Conservation (phyloP, 2,329 filamentous ascomycete species). For the Thelonectria discophora region DNA sequence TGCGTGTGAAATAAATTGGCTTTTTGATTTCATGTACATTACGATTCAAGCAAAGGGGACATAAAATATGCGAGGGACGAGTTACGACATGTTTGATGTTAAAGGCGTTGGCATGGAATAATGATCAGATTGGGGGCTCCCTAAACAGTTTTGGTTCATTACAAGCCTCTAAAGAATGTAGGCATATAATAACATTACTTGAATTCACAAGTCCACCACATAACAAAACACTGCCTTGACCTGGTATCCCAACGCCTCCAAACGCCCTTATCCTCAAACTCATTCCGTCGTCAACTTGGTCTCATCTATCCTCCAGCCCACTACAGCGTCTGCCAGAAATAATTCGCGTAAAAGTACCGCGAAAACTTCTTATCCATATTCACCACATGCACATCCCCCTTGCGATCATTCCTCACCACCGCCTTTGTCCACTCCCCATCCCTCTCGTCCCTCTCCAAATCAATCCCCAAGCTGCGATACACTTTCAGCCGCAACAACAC, state of each 20-base stretch:
- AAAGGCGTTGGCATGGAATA: constrained; percentile 11
- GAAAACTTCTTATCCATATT: constrained; percentile 95
- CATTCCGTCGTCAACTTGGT: constrained; percentile 8
- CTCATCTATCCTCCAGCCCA: constrained; percentile 10
- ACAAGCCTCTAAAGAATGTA: not conserved
- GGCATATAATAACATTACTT: not conserved
- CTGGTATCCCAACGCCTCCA: constrained; percentile 36
- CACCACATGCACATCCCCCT: constrained; percentile 93
- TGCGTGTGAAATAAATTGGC: not conserved
- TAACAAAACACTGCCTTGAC: not conserved
- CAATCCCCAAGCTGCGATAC: constrained; percentile 89
- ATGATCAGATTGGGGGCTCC: constrained; percentile 6
- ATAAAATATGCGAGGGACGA: constrained; percentile 14
- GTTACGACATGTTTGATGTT: constrained; percentile 16
- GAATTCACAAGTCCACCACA: not conserved
- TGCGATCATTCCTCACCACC: constrained; percentile 82
- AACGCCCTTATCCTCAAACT: constrained; percentile 16
- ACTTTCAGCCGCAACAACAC: constrained; percentile 83
- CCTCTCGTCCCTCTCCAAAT: constrained; percentile 78
- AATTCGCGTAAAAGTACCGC: constrained; percentile 91
- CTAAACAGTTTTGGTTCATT: not conserved
- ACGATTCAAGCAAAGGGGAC: constrained; percentile 32
- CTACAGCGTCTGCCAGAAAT: constrained; percentile 90
- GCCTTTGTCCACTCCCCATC: constrained; percentile 85
- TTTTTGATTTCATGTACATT: constrained; percentile 26